Conservation (phyloP, 1,284 basidiomycete genomes). For the Phaffia rhodozyma region DNA sequence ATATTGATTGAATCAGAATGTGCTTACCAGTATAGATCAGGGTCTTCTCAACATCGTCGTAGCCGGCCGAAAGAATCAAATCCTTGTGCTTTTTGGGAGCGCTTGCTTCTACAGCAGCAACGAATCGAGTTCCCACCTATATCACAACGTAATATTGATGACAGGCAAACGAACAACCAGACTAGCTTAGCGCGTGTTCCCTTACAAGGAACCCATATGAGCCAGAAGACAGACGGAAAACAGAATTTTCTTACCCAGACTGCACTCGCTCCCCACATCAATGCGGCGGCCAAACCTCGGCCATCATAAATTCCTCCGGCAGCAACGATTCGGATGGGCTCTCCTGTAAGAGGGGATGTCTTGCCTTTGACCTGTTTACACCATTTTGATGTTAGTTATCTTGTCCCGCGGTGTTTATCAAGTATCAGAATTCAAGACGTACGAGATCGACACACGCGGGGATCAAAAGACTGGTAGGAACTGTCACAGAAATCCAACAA, state of each 20-base stretch:
- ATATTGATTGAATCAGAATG: background rate
- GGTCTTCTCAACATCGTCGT: conserved; percentile 50
- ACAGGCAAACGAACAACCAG: background rate
- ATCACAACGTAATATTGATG: conserved; percentile 27
- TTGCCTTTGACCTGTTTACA: conserved; percentile 43
- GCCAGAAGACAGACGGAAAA: background rate
- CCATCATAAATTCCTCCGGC: conserved; percentile 81
- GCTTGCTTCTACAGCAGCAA: conserved; percentile 60
- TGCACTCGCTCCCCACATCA: conserved; percentile 72
- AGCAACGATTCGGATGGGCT: conserved; percentile 65
- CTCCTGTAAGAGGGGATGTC: conserved; percentile 62
- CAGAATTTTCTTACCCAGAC: conserved; percentile 47
- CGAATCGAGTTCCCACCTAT: conserved; percentile 61
- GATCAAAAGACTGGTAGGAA: conserved; percentile 58
- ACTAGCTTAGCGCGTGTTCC: background rate
- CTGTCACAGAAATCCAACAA: conserved; percentile 19
- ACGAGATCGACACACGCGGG: conserved; percentile 71
- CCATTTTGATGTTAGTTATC: too few relatives aligned
- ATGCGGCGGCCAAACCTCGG: conserved; percentile 67
- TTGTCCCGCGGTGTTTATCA: too few relatives aligned
- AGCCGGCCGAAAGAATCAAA: conserved; percentile 34
- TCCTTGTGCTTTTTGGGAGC: conserved; percentile 78
- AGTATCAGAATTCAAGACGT: too few relatives aligned
- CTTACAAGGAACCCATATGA: too few relatives aligned
- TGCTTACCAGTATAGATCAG: conserved; percentile 54